phyloP scores from a whole-genome alignment of 371 early-diverging fungal species.

The Saksenaea oblongispora region DNA sequence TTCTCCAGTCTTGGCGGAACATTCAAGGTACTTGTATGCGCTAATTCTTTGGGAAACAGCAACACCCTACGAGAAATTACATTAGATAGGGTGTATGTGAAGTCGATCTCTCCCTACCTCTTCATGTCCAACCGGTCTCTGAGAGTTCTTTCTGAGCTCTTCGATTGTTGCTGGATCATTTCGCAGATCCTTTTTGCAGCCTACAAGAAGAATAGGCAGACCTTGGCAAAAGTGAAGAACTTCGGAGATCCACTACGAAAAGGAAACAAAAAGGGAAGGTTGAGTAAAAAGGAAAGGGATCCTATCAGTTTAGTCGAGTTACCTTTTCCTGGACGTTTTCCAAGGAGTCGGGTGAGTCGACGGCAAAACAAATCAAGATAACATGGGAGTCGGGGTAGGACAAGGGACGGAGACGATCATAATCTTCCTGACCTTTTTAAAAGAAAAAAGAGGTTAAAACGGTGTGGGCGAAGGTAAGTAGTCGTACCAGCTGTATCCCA shows the following conservation, averaged over 20 bases:
- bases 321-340: slow-evolving; percentile 92
- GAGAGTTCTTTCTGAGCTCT: slow-evolving; percentile 76
- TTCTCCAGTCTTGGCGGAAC: slow-evolving; percentile 90
- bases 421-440: slow-evolving; percentile 85
- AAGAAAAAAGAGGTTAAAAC: slow-evolving; percentile 13
- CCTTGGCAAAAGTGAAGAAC: slow-evolving; percentile 89
- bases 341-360: slow-evolving; percentile 93
- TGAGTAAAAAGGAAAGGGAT: slow-evolving; percentile 3
- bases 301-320: slow-evolving; percentile 2
- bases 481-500: slow-evolving; percentile 97
- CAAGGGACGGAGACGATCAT: slow-evolving; percentile 95
- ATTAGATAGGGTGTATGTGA: slow-evolving; percentile 1
- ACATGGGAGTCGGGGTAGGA: slow-evolving; percentile 97
- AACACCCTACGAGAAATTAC: slow-evolving; percentile 53
- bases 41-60: slow-evolving; percentile 80
- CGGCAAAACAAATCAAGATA: slow-evolving; percentile 92
- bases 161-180: slow-evolving; percentile 77
- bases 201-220: slow-evolving; percentile 88
- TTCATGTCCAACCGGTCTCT: slow-evolving; percentile 79
- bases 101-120: slow-evolving; percentile 54
- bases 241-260: slow-evolving; percentile 87
- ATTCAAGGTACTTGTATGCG: slow-evolving; percentile 93
- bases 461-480: not conserved
- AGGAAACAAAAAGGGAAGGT: not conserved
- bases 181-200: slow-evolving; percentile 91